Evolutionary conservation across 768 basidiomycete species (phyloP).

Genomic region (Russula vinacea): DNA sequence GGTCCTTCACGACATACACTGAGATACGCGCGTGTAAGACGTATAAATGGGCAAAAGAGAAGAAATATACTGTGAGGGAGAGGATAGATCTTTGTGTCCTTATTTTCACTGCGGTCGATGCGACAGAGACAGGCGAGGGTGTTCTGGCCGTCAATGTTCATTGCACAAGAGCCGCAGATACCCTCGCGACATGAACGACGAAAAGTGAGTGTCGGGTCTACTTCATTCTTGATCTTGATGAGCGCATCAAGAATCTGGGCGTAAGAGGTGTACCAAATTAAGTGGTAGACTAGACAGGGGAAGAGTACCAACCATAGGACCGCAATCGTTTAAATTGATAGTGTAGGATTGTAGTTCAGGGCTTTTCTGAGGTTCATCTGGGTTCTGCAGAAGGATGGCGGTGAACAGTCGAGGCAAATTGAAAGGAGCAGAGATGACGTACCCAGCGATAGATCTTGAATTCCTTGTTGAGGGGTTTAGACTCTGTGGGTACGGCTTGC

Average conservation of each 20-base stretch:
- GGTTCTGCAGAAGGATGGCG: constrained; percentile 55
- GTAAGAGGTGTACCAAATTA: background rate
- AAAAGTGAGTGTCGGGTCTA: constrained; percentile 96
- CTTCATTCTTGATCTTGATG: constrained; percentile 99
- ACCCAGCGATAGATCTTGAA: constrained; percentile 99
- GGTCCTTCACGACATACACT: constrained; percentile 99
- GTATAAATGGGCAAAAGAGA: background rate
- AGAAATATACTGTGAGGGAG: constrained; percentile 84
- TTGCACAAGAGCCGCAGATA: constrained; percentile 97
- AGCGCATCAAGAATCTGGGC: constrained; percentile 81
- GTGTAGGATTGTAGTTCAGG: constrained; percentile 87
- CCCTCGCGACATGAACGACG: constrained; percentile 90
- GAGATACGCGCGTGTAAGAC: constrained; percentile 3
- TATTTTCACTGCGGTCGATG: constrained; percentile 71
- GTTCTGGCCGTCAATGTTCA: constrained; percentile 99
- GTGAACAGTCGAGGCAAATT: background rate
- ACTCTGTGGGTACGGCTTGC: constrained; percentile 54
- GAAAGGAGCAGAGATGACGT: constrained; percentile 24
- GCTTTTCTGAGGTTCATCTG: constrained; percentile 89
- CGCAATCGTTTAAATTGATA: constrained; percentile 90
- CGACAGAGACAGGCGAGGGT: constrained; percentile 96
- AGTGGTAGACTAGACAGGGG: constrained; percentile 7
- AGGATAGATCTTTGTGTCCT: constrained; percentile 91
- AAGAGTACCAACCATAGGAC: constrained; percentile 72
- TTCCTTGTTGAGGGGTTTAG: constrained; percentile 77